These are phyloP conservation scores for Micractinium sp. DNA, from an alignment of 139 green algal species.

Conservation along the genomic window DNA sequence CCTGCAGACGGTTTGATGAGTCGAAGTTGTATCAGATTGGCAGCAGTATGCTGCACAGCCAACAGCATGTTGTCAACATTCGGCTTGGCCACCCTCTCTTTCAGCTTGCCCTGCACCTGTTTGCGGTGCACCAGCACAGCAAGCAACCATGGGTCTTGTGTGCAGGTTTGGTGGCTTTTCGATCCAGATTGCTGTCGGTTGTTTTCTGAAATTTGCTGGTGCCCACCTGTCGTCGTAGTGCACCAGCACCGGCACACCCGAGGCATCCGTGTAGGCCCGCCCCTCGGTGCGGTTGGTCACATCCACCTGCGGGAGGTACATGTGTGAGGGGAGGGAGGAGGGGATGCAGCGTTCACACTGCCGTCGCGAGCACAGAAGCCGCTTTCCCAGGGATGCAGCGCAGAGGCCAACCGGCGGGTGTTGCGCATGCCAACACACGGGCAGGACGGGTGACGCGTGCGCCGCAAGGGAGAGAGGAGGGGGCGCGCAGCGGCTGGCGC, in stretches of 20 bases:
- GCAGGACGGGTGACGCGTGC: too few species aligned
- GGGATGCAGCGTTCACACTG: too few species aligned
- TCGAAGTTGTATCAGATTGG: too few species aligned
- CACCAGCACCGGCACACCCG: conserved; percentile 33
- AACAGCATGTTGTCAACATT: background rate
- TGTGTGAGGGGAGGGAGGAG: background rate
- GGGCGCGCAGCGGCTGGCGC: too few species aligned
- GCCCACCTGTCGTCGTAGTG: conserved; percentile 34
- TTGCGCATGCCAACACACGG: too few species aligned
- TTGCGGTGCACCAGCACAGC: background rate
- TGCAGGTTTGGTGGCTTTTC: too few species aligned
- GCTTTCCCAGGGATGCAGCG: too few species aligned
- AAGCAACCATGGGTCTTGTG: background rate
- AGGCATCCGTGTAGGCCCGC: conserved; percentile 50
- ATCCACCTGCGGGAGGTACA: conserved; percentile 74
- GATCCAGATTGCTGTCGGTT: background rate
- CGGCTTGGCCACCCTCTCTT: background rate
- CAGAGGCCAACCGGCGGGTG: too few species aligned
- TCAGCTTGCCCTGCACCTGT: too few species aligned
- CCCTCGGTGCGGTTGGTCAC: conserved; percentile 94
- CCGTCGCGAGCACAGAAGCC: too few species aligned
- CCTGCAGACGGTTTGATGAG: background rate
- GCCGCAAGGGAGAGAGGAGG: too few species aligned
- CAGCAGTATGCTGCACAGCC: too few species aligned
- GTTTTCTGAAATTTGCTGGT: background rate